Evolutionary conservation across 2,329 filamentous ascomycete species (phyloP), one percentile per base, ranked within the genome.

Genomic region (Hymenoscyphus salicellus): DNA sequence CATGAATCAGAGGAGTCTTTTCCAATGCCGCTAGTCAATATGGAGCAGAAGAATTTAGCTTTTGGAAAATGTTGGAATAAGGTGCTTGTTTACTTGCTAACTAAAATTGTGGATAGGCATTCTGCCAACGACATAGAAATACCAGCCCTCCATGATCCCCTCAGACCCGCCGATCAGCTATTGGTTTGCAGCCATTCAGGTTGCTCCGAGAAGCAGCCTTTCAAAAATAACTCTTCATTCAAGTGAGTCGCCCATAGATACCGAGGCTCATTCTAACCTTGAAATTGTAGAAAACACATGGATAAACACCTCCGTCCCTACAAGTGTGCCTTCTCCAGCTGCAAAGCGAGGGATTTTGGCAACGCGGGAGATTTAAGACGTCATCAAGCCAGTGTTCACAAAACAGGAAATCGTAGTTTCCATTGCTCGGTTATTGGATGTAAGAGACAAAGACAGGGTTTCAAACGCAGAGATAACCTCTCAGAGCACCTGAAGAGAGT

Each of bases 231-330:
- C 2, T 66, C 66, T 1, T 36, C 60, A n/a, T 63, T 60, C 43
- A 63, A 43, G 64, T 66, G 62, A n/a, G 52, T 5, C 36, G 14
- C 36, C 36, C 3, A 5, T 11, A 38, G 17, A n/a, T 16, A 1
- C 20, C 36, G 20, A 46, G 7, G 46, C 0, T 4, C 2, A 32
- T 43, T 10, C 7, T 5, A 32, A 61, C 38, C 23, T 5, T 7
- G 16, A 16, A 55, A 16, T 41, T 0, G 11, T 17, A 28, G 61
- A 56, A 66, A 61, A 38, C 65, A 68, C 16, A 66, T 65, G 63
- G 57, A 66, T 28, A 63, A 61, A 23, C 66, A 68, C n/a, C 30
- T 58, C 23, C 55, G 63, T 17, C 65, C 66, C 10, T 65, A 66
- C 55, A 66, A 61, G 32, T 68, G 66, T 33, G 26, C 30, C 28